Conservation (phyloP, 768 basidiomycete species). For the Pisolithus marmoratus region DNA sequence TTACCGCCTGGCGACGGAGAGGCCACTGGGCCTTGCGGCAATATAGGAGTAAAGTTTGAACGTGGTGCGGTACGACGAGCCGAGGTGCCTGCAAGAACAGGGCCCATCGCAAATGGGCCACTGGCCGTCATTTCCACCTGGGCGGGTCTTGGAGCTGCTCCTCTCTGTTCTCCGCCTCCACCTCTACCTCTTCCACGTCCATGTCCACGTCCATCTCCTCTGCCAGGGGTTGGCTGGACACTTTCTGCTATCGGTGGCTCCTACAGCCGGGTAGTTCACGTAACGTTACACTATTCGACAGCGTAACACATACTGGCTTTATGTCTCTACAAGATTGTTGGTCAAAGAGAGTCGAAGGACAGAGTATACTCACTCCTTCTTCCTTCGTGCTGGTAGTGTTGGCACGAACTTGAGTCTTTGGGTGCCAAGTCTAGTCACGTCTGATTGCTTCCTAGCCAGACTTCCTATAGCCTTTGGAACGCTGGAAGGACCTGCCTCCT, state of each 20-base stretch:
- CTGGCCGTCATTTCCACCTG: constrained; percentile 75
- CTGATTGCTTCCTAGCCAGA: constrained; percentile 63
- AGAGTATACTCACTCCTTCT: constrained; percentile 53
- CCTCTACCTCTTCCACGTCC: constrained; percentile 47
- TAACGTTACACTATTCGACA: background rate
- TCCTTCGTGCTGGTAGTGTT: constrained; percentile 66
- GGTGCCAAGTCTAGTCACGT: constrained; percentile 68
- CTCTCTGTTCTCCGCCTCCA: constrained; percentile 49
- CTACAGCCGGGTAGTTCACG: constrained; percentile 31
- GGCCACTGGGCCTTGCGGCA: constrained; percentile 35
- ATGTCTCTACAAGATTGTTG: constrained; percentile 43
- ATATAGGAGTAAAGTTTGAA: constrained; percentile 49
- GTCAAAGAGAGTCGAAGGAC: constrained; percentile 6
- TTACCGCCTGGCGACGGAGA: constrained; percentile 40
- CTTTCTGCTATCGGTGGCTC: constrained; percentile 39
- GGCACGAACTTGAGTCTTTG: constrained; percentile 80
- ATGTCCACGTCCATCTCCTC: constrained; percentile 42
- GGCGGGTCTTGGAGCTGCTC: constrained; percentile 39
- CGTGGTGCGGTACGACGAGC: constrained; percentile 45
- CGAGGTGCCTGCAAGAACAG: constrained; percentile 57
- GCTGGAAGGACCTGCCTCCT: constrained; percentile 12
- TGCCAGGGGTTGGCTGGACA: constrained; percentile 27
- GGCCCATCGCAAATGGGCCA: constrained; percentile 85
- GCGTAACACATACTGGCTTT: constrained; percentile 48
- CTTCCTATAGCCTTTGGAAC: constrained; percentile 66